A percentile compares a stretch with the other conserved stretches of the same genome.
Conservation (phyloP, 2,329 filamentous ascomycete species). For the Cercospora sesami region DNA sequence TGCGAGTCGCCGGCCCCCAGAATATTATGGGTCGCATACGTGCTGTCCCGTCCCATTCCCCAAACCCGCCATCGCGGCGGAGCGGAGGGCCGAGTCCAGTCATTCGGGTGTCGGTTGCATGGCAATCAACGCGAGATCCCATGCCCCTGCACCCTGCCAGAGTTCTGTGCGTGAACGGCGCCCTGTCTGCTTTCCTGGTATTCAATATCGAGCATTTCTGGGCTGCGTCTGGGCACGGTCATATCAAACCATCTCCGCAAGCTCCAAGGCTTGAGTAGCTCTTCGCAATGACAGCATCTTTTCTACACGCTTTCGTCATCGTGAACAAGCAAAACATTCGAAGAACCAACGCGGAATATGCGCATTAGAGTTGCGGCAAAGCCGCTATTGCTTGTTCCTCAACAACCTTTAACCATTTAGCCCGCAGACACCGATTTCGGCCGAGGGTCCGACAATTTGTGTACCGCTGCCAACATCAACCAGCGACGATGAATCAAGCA, state of each 20-base stretch:
- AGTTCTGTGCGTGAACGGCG: too few species aligned
- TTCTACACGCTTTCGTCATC: neutral
- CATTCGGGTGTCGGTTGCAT: neutral
- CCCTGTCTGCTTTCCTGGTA: neutral
- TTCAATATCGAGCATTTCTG: neutral
- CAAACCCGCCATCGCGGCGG: neutral
- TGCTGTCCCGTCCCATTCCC: neutral
- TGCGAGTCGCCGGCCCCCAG: neutral
- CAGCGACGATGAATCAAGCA: constrained; percentile 5
- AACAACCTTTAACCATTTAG: neutral
- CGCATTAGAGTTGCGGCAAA: constrained; percentile 1
- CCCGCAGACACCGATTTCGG: neutral
- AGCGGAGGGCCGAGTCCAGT: neutral
- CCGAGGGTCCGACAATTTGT: neutral
- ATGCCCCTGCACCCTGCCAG: neutral
- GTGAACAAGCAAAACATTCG: neutral
- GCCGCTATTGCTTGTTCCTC: neutral
- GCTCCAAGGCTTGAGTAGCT: neutral
- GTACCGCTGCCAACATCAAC: neutral
- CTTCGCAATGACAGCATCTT: neutral
- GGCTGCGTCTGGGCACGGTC: neutral
- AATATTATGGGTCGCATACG: neutral
- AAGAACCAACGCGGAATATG: neutral
- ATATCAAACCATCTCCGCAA: neutral
- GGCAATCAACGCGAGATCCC: neutral